Base-by-base conservation (phyloP, 2,329 filamentous ascomycete genomes). In the Colletotrichum lentis region DNA sequence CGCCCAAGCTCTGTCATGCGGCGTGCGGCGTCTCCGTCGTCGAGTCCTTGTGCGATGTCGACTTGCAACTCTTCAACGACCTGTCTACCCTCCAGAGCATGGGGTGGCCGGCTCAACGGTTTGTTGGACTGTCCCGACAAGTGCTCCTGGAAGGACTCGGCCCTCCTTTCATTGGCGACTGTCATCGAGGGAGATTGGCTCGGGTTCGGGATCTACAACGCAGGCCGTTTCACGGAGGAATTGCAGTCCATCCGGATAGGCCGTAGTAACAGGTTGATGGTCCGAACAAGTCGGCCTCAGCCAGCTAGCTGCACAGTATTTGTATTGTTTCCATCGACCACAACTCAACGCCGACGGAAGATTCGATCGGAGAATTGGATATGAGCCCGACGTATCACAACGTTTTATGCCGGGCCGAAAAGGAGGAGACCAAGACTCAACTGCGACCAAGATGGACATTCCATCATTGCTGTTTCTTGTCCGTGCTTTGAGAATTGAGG, bases 1-100 rank as follows among this genome's bases (percentile, higher is more conserved):
- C 80, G 77, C 3, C 89, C 89, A 77, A 86, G 85, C 54, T 86
- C 77, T 31, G 85, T 81, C 1, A 90, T 78, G 24, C 88, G 84
- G 11, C 74, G 73, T 70, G 82, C 81, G 20, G 85, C 88, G 69
- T 91, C 87, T 2, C 76, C 76, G 5, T 78, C 74, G 0, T 81
- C 82, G 16, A 91, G 80, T 31, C 88, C 89, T 75, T 89, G 81
- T 20, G 86, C 81, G 8, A 81, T 71, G 73, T 88, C 80, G 62
- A 84, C 82, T 3, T 79, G 76, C 16, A 89, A 79, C 73, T 90
- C 84, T 10, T 80, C 76, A 50, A 84, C 77, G 52, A 86, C 80
- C 43, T 81, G 77, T 35, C 82, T 77, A 72, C 79, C 81, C 22
- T 80, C 74, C 55, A 91, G 80, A 53, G 85, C 80, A 73, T 91